Base-by-base conservation (phyloP, 345 rosid genomes). In the Camelina neglecta region DNA sequence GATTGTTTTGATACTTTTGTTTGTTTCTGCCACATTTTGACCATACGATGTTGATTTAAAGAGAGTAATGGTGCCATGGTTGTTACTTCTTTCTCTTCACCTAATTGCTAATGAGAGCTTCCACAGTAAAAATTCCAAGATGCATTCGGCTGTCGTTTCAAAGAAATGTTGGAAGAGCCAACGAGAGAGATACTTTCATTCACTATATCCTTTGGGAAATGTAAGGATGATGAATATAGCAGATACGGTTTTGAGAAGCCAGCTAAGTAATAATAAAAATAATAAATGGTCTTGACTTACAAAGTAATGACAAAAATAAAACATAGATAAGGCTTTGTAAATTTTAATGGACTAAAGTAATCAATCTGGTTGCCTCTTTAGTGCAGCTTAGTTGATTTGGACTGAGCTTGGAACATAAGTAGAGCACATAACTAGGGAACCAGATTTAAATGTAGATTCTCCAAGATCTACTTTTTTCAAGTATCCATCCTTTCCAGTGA, bases 401-500 rank as follows among this genome's bases (percentile, higher is more conserved):
- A 65, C 54, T 10, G 39, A 83, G 35, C 35, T 51, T 54, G 62
- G 56, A 65, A 50, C 61, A 63, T 51, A 62, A 4, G 53, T 39
- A 5, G 53, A 51, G 36, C 70, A 73, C 56, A 54, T 62, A 63
- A 53, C 35, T 12, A 23, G 54, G 15, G 5, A 31, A 12, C 23
- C 47, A 18, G 8, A 1, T 8, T 0, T 1, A 15, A 12, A 0
- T 63, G 5, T 20, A 63, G 4, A 20, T 29, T 2, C 23, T 10
- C 70, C 77, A 4, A 64, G 44, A 26, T 41, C 45, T 42, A 73
- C 47, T 18, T 11, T 7, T 73, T 62, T 18, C 2, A 62, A 36
- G 31, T 50, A 72, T 29, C 62, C 69, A 16, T 62, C 45, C 8
- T 62, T 12, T 4, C 44, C 61, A 72, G 62, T 23, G 12, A 62